phyloP scores from a whole-genome alignment of 495 filamentous ascomycete genomes.

The Neurospora sp. region DNA sequence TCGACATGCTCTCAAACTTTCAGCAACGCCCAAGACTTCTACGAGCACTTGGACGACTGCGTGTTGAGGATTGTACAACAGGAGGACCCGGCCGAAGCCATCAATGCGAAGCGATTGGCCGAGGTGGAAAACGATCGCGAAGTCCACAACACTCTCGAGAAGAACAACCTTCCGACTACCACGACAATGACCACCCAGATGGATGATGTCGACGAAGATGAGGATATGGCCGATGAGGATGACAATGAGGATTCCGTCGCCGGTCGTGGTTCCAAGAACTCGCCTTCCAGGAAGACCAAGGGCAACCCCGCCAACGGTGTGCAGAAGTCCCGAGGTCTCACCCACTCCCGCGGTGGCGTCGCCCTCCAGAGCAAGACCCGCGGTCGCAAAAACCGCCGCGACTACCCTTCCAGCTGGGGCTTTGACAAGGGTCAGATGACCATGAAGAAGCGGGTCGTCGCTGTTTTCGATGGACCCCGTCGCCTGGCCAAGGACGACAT shows the following conservation, averaged over 20 bases:
- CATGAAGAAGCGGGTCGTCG: slow-evolving; percentile 92
- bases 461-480: slow-evolving; percentile 82
- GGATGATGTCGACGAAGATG: slow-evolving; percentile 54
- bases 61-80: slow-evolving; percentile 96
- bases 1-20: slow-evolving; percentile 91
- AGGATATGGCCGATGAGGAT: slow-evolving; percentile 49
- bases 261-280: slow-evolving; percentile 17
- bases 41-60: slow-evolving; percentile 98
- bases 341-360: slow-evolving; percentile 53
- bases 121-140: slow-evolving; percentile 76
- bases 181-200: slow-evolving; percentile 46
- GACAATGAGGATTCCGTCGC: slow-evolving; percentile 30
- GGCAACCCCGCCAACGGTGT: slow-evolving; percentile 39
- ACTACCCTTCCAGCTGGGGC: slow-evolving; percentile 89
- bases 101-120: slow-evolving; percentile 77
- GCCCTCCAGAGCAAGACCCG: slow-evolving; percentile 53
- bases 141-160: slow-evolving; percentile 74
- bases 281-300: slow-evolving; percentile 26
- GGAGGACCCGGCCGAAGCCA: slow-evolving; percentile 89
- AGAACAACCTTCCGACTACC: slow-evolving; percentile 58
- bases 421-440: slow-evolving; percentile 84
- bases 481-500: slow-evolving; percentile 97
- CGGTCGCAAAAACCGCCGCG: slow-evolving; percentile 69
- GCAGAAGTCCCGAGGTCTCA: slow-evolving; percentile 46
- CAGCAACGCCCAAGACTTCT: slow-evolving; percentile 92